Conservation (phyloP, 2,329 filamentous ascomycete species). For the Blastomyces gilchristii region DNA sequence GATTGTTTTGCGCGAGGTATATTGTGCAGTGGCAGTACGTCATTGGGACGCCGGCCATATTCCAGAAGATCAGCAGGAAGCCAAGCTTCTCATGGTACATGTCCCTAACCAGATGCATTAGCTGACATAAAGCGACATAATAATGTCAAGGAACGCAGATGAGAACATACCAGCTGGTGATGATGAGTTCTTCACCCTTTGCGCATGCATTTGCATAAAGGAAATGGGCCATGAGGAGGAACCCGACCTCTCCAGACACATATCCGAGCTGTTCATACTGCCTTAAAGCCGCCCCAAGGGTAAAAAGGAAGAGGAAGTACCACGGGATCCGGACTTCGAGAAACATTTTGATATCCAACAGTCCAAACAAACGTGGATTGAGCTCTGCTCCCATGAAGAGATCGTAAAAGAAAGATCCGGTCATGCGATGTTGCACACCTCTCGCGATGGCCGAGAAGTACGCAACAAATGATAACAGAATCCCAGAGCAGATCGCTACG, state of each 20-base stretch:
- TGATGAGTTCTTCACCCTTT: constrained; percentile 83
- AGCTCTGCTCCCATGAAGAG: constrained; percentile 86
- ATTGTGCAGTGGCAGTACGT: constrained; percentile 90
- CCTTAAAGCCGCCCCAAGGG: constrained; percentile 61
- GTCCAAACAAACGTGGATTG: constrained; percentile 73
- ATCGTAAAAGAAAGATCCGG: constrained; percentile 67
- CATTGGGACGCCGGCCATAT: constrained; percentile 78
- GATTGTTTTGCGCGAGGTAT: constrained; percentile 73
- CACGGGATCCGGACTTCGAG: constrained; percentile 85
- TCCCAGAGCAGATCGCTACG: constrained; percentile 89
- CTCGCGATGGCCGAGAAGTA: constrained; percentile 75
- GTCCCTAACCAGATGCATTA: constrained; percentile 44
- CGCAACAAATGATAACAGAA: constrained; percentile 66
- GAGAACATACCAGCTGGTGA: constrained; percentile 59
- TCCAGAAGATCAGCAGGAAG: constrained; percentile 98
- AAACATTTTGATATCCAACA: constrained; percentile 89
- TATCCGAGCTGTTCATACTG: constrained; percentile 79
- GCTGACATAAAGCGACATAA: neutral
- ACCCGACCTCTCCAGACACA: constrained; percentile 70
- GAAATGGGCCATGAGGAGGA: constrained; percentile 80
- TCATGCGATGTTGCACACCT: constrained; percentile 84
- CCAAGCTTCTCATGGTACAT: constrained; percentile 97
- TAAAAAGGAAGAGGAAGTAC: constrained; percentile 76
- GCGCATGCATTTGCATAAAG: constrained; percentile 84
- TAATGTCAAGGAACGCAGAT: constrained; percentile 6